These are phyloP conservation scores for Scortechinia acanthostroma DNA, from an alignment of 2,329 filamentous ascomycete genomes.

Conservation along the genomic window DNA sequence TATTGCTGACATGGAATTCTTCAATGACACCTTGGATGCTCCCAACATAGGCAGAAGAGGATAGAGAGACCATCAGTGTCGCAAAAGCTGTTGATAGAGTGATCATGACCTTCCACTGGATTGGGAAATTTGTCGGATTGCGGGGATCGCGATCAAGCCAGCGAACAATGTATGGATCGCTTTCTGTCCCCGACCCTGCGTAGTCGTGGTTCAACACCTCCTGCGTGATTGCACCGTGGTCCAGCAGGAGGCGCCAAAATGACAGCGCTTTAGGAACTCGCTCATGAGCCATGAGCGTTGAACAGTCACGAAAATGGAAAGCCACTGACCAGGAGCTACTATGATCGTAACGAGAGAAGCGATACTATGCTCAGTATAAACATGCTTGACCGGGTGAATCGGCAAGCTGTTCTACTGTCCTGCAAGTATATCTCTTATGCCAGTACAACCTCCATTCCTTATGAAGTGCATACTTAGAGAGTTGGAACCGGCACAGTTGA, in stretches of 20 bases:
- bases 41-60: slow-evolving; percentile 61
- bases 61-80: slow-evolving; percentile 55
- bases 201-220: background rate
- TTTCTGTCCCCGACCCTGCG: background rate
- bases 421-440: too few species aligned
- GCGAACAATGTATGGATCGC: background rate
- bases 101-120: slow-evolving; percentile 41
- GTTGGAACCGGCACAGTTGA: too few species aligned
- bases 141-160: slow-evolving; percentile 28
- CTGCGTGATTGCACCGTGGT: background rate
- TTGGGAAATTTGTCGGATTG: slow-evolving; percentile 41
- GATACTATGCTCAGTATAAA: too few species aligned
- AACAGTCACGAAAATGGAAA: too few species aligned
- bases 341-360: too few species aligned
- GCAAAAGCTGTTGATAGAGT: slow-evolving; percentile 39
- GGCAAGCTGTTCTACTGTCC: too few species aligned
- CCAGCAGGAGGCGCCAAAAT: background rate
- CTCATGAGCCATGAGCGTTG: too few species aligned
- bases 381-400: too few species aligned
- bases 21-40: slow-evolving; percentile 42
- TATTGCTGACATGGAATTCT: slow-evolving; percentile 41
- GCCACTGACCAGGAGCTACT: too few species aligned
- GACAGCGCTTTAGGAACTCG: too few species aligned
- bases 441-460: too few species aligned
- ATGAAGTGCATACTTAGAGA: too few species aligned